A percentile compares a stretch with the other conserved stretches of the same genome.
These are phyloP conservation scores for Nakazawaea sp. DNA, from an alignment of 805 yeast species.

Conservation along the genomic window DNA sequence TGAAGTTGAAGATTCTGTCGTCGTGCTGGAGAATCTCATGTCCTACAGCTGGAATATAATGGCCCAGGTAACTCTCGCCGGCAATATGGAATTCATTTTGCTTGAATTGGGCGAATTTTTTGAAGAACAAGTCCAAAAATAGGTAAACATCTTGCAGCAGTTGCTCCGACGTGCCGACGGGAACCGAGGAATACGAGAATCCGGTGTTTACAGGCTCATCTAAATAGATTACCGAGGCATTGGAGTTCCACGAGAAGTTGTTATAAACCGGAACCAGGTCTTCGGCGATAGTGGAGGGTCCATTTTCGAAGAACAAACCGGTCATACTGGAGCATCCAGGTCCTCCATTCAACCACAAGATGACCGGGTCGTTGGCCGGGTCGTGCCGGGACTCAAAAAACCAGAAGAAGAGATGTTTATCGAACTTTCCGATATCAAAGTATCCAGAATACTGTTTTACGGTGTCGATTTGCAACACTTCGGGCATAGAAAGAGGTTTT, in stretches of 20 bases:
- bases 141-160: conserved; percentile 82
- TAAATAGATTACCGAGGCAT: conserved; percentile 78
- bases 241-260: conserved; percentile 77
- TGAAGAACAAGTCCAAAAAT: conserved; percentile 71
- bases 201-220: conserved; percentile 90
- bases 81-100: conserved; percentile 68
- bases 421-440: conserved; percentile 73
- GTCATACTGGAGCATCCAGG: conserved; percentile 92
- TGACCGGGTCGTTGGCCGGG: conserved; percentile 75
- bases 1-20: conserved; percentile 48
- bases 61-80: conserved; percentile 93
- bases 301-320: conserved; percentile 79
- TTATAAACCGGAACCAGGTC: conserved; percentile 60
- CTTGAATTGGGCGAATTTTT: conserved; percentile 57
- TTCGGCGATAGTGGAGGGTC: conserved; percentile 64
- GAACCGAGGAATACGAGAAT: conserved; percentile 63
- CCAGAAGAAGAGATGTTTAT: conserved; percentile 80
- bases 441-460: conserved; percentile 85
- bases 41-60: conserved; percentile 87
- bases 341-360: conserved; percentile 91
- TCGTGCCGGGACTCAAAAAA: conserved; percentile 84
- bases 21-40: conserved; percentile 66
- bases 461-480: conserved; percentile 40
- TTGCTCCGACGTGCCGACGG: conserved; percentile 39
- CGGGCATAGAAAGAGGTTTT: conserved; percentile 5